Percentiles rank a stretch among this genome's conserved stretches.
Conservation (phyloP, 805 yeast genomes). For the Starmerella tilneyi region DNA sequence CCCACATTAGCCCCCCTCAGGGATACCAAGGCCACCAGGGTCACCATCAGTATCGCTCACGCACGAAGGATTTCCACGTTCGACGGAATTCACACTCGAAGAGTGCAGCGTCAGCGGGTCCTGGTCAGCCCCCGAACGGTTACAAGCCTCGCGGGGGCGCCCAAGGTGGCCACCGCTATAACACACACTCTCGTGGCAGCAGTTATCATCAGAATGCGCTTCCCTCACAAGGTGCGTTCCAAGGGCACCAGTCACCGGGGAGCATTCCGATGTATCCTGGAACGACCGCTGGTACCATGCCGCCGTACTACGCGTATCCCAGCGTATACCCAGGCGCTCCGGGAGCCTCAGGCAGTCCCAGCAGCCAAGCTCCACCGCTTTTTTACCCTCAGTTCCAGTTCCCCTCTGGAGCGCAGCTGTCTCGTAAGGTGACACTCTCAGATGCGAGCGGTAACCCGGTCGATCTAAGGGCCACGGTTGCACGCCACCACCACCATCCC, state of each 20-base stretch:
- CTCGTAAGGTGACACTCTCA: conserved; percentile 11
- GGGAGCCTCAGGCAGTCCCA: conserved; percentile 3
- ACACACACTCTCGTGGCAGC: conserved; percentile 7
- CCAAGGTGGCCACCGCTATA: conserved; percentile 3
- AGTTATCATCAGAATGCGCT: not conserved
- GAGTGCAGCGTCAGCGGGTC: not conserved
- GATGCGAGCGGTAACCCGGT: conserved; percentile 17
- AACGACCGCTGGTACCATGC: not conserved
- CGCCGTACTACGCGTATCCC: not conserved
- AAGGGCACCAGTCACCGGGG: conserved; percentile 1
- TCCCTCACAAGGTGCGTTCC: not conserved
- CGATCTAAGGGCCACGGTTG: conserved; percentile 4
- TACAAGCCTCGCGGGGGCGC: not conserved
- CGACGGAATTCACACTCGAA: conserved; percentile 1
- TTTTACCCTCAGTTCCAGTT: conserved; percentile 1
- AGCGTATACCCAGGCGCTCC: not conserved
- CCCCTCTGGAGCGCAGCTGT: not conserved
- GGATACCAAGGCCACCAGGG: not conserved
- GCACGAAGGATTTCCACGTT: not conserved
- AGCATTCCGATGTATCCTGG: not conserved
- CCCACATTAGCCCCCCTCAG: not conserved
- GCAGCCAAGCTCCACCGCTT: not conserved
- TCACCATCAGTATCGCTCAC: conserved; percentile 1
- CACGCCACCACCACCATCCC: not conserved
- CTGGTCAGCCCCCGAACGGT: not conserved